Base-by-base conservation (phyloP, 176 grass and related monocot genomes). In the Cenchrus americanus region DNA sequence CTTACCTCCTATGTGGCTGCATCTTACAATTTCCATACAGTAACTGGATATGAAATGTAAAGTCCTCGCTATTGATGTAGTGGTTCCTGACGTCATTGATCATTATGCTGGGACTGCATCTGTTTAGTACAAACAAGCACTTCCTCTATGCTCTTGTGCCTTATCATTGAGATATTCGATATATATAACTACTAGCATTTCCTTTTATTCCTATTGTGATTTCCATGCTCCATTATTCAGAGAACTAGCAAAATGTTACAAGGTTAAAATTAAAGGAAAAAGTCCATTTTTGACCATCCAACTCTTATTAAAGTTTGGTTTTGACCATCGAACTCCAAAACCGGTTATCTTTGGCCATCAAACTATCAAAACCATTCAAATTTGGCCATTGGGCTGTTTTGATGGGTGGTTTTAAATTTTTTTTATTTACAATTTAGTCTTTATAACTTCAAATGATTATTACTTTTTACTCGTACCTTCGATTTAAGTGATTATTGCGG, bases 191-290 rank as follows among this genome's bases (percentile, higher is more conserved):
- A 14, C 27, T 42, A 79, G 23, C 27, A 40, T 79, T 69, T 40
- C 15, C 6, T 63, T 8, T n/a, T n/a, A 12, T 17, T 60, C 50
- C 30, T 41, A 2, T 77, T 24, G 1, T 14, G 34, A 37, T 73
- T 72, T 32, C 19, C 44, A 32, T 73, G 8, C 49, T 74, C 49
- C 15, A 34, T 24, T 37, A 32, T 76, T 57, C 37, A 3, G 32
- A 78, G 67, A 81, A 77, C 42, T 65, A 8, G 2, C 8, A 62
- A 41, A 12, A 41, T 48, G 19, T 68, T 53, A 44, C 23, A 71
- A 44, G 1, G 51, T 66, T 73, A 49, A 75, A 58, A 10, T 67
- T 43, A 24, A 84, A n/a, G n/a, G n/a, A n/a, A n/a, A n/a, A n/a
- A n/a, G n/a, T n/a, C n/a, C n/a, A n/a, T n/a, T n/a, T n/a, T n/a